Evolutionary conservation across 768 basidiomycete species (phyloP).

Genomic region (Megacollybia marginata): DNA sequence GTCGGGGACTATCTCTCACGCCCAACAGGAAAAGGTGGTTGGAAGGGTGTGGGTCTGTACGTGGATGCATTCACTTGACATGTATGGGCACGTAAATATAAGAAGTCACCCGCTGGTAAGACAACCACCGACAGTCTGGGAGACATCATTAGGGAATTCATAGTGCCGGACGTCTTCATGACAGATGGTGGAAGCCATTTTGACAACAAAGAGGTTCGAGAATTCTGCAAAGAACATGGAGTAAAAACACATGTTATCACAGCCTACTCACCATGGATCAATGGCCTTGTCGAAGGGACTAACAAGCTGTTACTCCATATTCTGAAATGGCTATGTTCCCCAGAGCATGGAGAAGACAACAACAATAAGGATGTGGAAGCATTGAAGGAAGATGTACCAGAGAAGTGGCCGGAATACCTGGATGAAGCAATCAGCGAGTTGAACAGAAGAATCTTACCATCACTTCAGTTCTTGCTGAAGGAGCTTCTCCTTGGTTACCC

Average conservation of each 20-base stretch:
- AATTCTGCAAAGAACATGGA: constrained; percentile 8
- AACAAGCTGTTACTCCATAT: constrained; percentile 15
- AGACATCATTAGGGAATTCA: constrained; percentile 7
- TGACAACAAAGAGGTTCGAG: constrained; percentile 9
- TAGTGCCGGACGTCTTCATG: constrained; percentile 14
- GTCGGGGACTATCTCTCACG: constrained; percentile 20
- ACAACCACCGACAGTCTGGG: background rate
- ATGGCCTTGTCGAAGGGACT: constrained; percentile 19
- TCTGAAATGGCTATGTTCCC: constrained; percentile 13
- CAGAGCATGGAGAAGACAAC: constrained; percentile 10
- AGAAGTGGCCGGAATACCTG: constrained; percentile 17
- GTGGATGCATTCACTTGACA: constrained; percentile 7
- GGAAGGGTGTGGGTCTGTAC: constrained; percentile 9
- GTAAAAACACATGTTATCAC: constrained; percentile 6
- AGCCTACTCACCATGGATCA: constrained; percentile 21
- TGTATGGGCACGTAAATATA: too few species aligned
- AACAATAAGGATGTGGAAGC: background rate
- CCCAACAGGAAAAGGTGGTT: constrained; percentile 14
- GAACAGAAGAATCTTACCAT: constrained; percentile 15
- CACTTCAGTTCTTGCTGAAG: constrained; percentile 5
- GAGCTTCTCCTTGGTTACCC: constrained; percentile 3
- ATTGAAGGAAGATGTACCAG: constrained; percentile 6
- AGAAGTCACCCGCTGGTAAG: background rate
- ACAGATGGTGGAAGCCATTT: constrained; percentile 23
- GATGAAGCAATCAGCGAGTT: constrained; percentile 12